Conservation (phyloP, 306 rosid genomes). For the Castanea crenata region DNA sequence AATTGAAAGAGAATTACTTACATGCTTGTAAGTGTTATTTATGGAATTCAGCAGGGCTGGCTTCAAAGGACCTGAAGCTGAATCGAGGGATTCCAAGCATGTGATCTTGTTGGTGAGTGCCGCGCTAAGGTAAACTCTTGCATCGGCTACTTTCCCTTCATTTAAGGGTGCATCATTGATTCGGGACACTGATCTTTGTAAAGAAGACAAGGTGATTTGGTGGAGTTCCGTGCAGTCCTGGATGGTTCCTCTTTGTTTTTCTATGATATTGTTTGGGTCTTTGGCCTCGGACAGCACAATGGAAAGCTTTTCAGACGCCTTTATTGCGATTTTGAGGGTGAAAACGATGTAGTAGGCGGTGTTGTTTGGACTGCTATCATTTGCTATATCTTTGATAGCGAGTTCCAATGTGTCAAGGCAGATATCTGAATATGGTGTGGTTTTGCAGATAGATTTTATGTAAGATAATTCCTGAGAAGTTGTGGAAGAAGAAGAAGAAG, state of each 20-base stretch:
- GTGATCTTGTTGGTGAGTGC: constrained; percentile 83
- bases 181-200: constrained; percentile 47
- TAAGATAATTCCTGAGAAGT: constrained; percentile 31
- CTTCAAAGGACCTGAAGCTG: constrained; percentile 67
- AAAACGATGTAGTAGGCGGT: constrained; percentile 45
- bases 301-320: constrained; percentile 61
- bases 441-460: constrained; percentile 50
- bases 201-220: constrained; percentile 50
- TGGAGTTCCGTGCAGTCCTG: constrained; percentile 77
- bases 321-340: constrained; percentile 51
- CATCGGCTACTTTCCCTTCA: constrained; percentile 34
- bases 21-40: constrained; percentile 46
- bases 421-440: constrained; percentile 49
- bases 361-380: constrained; percentile 57
- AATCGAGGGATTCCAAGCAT: constrained; percentile 69
- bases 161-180: constrained; percentile 22
- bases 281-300: constrained; percentile 35
- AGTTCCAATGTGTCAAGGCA: constrained; percentile 62
- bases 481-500: constrained; percentile 26
- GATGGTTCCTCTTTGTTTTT: constrained; percentile 62
- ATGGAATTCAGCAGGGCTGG: constrained; percentile 45
- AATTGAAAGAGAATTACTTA: constrained; percentile 67
- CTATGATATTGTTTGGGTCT: constrained; percentile 45
- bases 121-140: constrained; percentile 74
- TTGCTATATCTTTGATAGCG: constrained; percentile 32